Evolutionary conservation across 2,329 filamentous ascomycete species (phyloP).

Genomic region (Capronia coronata): DNA sequence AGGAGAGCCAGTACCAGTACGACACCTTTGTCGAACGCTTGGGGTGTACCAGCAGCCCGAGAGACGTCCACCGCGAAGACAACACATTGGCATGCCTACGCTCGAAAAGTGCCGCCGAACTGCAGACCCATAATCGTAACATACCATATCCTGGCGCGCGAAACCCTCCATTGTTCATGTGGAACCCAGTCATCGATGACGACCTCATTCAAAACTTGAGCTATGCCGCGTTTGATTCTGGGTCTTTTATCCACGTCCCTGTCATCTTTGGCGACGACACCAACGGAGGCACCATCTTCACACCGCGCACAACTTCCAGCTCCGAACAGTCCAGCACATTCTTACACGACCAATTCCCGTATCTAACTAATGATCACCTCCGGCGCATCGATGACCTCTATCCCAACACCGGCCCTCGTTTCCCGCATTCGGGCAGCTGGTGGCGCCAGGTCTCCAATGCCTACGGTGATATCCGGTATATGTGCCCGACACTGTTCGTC

Average conservation of each 20-base stretch:
- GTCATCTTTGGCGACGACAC: slow-evolving; percentile 55
- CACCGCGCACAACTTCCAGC: slow-evolving; percentile 45
- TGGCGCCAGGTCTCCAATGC: slow-evolving; percentile 54
- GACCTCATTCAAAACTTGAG: slow-evolving; percentile 49
- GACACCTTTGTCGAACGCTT: slow-evolving; percentile 47
- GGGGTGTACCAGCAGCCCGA: slow-evolving; percentile 35
- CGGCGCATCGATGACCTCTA: slow-evolving; percentile 50
- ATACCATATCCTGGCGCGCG: slow-evolving; percentile 43
- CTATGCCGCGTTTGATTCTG: slow-evolving; percentile 43
- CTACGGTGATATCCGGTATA: slow-evolving; percentile 61
- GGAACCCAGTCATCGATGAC: slow-evolving; percentile 47
- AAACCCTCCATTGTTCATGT: slow-evolving; percentile 44
- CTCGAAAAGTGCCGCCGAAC: slow-evolving; percentile 36
- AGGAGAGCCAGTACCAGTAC: slow-evolving; percentile 48
- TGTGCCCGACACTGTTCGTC: slow-evolving; percentile 56
- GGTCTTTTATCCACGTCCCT: slow-evolving; percentile 48
- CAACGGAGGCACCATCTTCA: slow-evolving; percentile 61
- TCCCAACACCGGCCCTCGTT: slow-evolving; percentile 45
- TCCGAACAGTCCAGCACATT: slow-evolving; percentile 49
- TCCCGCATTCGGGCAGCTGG: slow-evolving; percentile 47
- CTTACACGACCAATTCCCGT: slow-evolving; percentile 53
- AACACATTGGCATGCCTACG: slow-evolving; percentile 41
- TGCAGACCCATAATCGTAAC: slow-evolving; percentile 44
- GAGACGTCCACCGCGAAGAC: neutral
- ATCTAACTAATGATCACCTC: slow-evolving; percentile 48